A percentile compares a stretch with the other conserved stretches of the same genome.
These are phyloP conservation scores for Quercus cerris DNA, from an alignment of 306 rosid species.

Conservation along the genomic window DNA sequence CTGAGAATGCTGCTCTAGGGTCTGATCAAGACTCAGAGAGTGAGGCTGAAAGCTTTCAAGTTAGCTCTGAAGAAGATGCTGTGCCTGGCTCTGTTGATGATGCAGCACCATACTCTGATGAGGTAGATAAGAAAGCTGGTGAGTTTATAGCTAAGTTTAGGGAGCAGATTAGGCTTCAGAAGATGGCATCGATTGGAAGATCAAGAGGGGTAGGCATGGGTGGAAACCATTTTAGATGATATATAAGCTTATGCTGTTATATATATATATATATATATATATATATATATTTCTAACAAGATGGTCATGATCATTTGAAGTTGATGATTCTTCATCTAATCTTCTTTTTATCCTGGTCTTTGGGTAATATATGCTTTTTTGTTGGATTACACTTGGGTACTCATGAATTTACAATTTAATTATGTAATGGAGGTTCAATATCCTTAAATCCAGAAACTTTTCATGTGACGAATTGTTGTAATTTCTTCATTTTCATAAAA, in stretches of 20 bases:
- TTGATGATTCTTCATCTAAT: conserved; percentile 16
- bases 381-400: not conserved
- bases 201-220: conserved; percentile 49
- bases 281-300: conserved; percentile 16
- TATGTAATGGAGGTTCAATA: not conserved
- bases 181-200: conserved; percentile 61
- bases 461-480: not conserved
- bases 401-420: not conserved
- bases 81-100: conserved; percentile 33
- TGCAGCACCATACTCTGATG: conserved; percentile 55
- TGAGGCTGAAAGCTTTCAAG: conserved; percentile 32
- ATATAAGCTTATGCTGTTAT: conserved; percentile 17
- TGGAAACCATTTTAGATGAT: conserved; percentile 47
- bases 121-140: conserved; percentile 95
- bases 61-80: conserved; percentile 49
- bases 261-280: not conserved
- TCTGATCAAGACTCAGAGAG: conserved; percentile 31
- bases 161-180: conserved; percentile 90
- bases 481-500: not conserved
- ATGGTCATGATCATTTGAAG: not conserved
- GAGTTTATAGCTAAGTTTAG: conserved; percentile 93
- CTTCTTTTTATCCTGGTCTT: conserved; percentile 2
- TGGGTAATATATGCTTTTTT: not conserved
- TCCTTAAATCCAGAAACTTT: not conserved
- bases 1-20: conserved; percentile 23